A percentile compares a stretch with the other conserved stretches of the same genome.
Conservation (phyloP, 139 green algal genomes). For the Chlorella sp. region DNA sequence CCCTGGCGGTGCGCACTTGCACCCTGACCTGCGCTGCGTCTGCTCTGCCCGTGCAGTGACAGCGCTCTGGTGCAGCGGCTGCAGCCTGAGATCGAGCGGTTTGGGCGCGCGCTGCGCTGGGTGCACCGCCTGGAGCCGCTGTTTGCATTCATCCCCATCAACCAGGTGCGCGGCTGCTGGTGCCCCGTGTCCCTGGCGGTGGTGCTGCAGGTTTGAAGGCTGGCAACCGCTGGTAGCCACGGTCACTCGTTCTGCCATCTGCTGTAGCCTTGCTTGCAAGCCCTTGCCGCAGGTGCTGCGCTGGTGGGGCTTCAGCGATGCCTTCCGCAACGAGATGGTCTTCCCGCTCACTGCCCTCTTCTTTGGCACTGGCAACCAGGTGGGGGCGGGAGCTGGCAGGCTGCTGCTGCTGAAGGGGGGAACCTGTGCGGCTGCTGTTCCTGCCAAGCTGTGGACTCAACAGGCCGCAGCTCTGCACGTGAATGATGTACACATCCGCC, state of each 20-base stretch:
- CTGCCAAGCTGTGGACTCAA: no score
- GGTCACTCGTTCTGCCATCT: background rate
- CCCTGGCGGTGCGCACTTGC: no score
- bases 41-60: conserved; percentile 7
- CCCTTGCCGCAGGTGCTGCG: conserved; percentile 62
- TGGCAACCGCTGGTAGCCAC: background rate
- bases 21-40: no score
- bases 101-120: conserved; percentile 65
- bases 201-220: no score
- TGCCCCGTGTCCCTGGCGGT: no score
- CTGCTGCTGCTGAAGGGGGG: no score
- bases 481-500: no score
- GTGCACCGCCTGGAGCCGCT: conserved; percentile 64
- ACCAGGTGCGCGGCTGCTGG: no score
- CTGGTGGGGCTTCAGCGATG: conserved; percentile 59
- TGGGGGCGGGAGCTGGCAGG: background rate
- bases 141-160: conserved; percentile 75
- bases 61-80: conserved; percentile 52
- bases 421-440: no score
- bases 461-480: no score
- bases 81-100: conserved; percentile 64
- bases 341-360: conserved; percentile 80
- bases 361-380: conserved; percentile 79
- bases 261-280: background rate
- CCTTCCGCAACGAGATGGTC: conserved; percentile 75